A percentile compares a stretch with the other conserved stretches of the same genome.
Evolutionary conservation across 176 grass and related monocot genomes (phyloP).

Genomic region (Thalia dealbata): DNA sequence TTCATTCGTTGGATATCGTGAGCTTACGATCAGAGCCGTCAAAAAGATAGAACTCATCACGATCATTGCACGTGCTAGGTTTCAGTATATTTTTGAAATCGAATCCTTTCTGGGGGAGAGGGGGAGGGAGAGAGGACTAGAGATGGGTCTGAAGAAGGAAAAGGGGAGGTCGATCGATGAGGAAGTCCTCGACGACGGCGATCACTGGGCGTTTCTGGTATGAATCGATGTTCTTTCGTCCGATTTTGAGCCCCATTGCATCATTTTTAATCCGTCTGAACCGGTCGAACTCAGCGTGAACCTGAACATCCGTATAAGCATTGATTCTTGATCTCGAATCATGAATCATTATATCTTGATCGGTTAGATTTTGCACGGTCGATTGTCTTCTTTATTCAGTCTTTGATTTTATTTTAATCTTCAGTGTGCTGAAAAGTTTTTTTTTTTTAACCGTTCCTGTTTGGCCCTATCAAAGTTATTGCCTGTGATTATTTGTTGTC

Average conservation of each 20-base stretch:
- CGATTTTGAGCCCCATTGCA: too few species aligned
- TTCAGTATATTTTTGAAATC: not conserved
- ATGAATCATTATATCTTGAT: too few species aligned
- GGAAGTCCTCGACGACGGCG: not conserved
- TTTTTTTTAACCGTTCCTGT: not conserved
- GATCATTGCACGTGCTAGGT: not conserved
- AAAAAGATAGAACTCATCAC: not conserved
- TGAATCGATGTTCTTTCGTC: not conserved
- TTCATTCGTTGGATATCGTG: too few species aligned
- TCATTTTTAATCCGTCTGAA: not conserved
- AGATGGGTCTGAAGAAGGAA: not conserved
- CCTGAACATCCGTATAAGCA: not conserved
- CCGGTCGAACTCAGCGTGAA: not conserved
- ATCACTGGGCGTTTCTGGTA: conserved; percentile 20
- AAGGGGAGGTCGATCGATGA: not conserved
- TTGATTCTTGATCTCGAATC: too few species aligned
- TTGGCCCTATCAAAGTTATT: not conserved
- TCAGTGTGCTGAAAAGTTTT: not conserved
- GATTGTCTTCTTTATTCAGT: too few species aligned
- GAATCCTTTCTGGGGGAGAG: too few species aligned
- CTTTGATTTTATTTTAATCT: not conserved
- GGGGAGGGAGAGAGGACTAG: not conserved
- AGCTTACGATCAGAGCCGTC: too few species aligned
- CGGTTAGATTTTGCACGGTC: too few species aligned
- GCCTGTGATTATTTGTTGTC: not conserved